Conservation (phyloP, 2,329 filamentous ascomycete species). For the Chrysoporthe puriensis region DNA sequence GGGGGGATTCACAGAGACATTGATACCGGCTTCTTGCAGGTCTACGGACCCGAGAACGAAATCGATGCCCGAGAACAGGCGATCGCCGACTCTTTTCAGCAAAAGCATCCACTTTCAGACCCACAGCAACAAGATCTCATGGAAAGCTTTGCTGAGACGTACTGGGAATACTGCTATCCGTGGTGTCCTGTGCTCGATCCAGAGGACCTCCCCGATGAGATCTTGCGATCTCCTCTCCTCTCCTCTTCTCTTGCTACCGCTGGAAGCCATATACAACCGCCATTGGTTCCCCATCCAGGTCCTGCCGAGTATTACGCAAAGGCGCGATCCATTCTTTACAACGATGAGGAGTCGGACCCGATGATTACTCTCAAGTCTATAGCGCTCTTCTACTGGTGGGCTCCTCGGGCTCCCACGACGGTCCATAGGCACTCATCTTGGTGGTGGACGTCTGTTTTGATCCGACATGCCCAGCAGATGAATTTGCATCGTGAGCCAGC, state of each 20-base stretch:
- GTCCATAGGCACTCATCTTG: conserved; percentile 46
- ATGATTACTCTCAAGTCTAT: conserved; percentile 43
- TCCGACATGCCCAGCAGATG: conserved; percentile 49
- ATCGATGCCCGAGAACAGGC: conserved; percentile 38
- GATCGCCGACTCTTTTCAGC: conserved; percentile 35
- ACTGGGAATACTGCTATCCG: conserved; percentile 46
- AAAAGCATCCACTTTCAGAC: conserved; percentile 30
- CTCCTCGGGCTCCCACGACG: conserved; percentile 42
- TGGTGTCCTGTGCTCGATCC: conserved; percentile 47
- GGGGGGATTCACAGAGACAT: conserved; percentile 32
- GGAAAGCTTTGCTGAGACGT: conserved; percentile 47
- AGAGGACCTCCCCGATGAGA: conserved; percentile 37
- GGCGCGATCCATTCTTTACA: conserved; percentile 45
- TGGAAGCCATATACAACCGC: conserved; percentile 46
- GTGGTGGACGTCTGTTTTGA: conserved; percentile 51
- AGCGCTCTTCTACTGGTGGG: conserved; percentile 50
- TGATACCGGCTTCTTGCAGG: conserved; percentile 41
- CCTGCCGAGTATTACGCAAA: conserved; percentile 45
- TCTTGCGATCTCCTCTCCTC: conserved; percentile 40
- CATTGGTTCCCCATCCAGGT: conserved; percentile 43
- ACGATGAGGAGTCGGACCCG: conserved; percentile 44
- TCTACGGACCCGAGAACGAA: conserved; percentile 41
- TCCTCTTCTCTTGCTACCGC: conserved; percentile 45
- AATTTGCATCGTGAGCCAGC: conserved; percentile 46
- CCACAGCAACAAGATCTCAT: conserved; percentile 37